phyloP scores from a whole-genome alignment of 202 grass and related monocot genomes.

The Eragrostis tef region DNA sequence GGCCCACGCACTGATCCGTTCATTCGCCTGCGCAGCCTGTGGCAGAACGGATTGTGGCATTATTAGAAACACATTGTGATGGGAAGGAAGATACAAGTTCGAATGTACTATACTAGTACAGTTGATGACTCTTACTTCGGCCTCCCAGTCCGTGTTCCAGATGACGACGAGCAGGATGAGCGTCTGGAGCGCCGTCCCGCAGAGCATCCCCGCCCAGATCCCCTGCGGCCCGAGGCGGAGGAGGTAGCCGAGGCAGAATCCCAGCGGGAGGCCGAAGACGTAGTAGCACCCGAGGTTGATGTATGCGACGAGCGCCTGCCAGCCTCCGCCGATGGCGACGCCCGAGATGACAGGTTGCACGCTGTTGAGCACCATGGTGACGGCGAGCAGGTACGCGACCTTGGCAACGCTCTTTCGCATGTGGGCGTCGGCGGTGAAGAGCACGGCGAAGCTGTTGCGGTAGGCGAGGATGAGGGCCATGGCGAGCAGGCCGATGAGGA shows the following conservation, averaged over 20 bases:
- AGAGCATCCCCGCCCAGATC: constrained; percentile 84
- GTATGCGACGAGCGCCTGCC: constrained; percentile 84
- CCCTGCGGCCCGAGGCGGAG: constrained; percentile 72
- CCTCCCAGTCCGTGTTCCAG: constrained; percentile 79
- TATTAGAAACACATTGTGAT: too few relatives aligned
- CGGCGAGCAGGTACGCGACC: constrained; percentile 66
- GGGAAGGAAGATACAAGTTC: too few relatives aligned
- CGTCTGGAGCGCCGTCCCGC: constrained; percentile 69
- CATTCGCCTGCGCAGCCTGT: too few relatives aligned
- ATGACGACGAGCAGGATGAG: constrained; percentile 63
- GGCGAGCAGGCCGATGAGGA: constrained; percentile 58
- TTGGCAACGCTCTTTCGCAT: too few relatives aligned
- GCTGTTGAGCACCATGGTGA: constrained; percentile 97
- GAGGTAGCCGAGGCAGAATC: constrained; percentile 71
- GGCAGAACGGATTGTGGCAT: too few relatives aligned
- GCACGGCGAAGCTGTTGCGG: constrained; percentile 49
- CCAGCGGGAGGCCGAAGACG: constrained; percentile 75
- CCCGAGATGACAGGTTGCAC: constrained; percentile 87
- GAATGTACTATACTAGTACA: too few relatives aligned
- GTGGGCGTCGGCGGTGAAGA: constrained; percentile 69
- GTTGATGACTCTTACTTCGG: constrained; percentile 62
- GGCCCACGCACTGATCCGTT: too few relatives aligned
- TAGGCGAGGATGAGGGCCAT: constrained; percentile 59
- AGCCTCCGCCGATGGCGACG: constrained; percentile 77
- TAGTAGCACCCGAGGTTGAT: constrained; percentile 91